Evolutionary conservation across 805 yeast genomes (phyloP).

Genomic region (Candida nonsorbophila): DNA sequence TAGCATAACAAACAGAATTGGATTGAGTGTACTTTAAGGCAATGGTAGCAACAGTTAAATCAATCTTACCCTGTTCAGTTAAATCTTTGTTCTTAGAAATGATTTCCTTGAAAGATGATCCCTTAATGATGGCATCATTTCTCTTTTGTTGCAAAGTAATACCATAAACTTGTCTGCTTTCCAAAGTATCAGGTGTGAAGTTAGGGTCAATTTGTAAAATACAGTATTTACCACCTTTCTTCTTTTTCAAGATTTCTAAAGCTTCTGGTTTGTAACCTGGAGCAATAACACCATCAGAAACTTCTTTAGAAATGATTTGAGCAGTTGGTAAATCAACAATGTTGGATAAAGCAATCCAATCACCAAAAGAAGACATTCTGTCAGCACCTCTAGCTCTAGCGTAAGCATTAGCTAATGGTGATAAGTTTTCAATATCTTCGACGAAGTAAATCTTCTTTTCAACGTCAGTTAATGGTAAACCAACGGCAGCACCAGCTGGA

Average conservation of each 20-base stretch:
- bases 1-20: slow-evolving; percentile 97
- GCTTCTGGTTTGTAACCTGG: slow-evolving; percentile 96
- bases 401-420: slow-evolving; percentile 96
- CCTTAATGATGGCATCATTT: slow-evolving; percentile 93
- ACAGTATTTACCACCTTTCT: slow-evolving; percentile 97
- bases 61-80: slow-evolving; percentile 89
- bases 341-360: slow-evolving; percentile 94
- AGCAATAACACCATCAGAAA: slow-evolving; percentile 97
- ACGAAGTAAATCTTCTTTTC: slow-evolving; percentile 97
- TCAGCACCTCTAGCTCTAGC: slow-evolving; percentile 99
- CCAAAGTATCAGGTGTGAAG: slow-evolving; percentile 73
- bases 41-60: slow-evolving; percentile 94
- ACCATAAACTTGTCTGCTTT: slow-evolving; percentile 95
- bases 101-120: slow-evolving; percentile 85
- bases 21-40: slow-evolving; percentile 97
- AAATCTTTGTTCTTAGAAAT: slow-evolving; percentile 81
- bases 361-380: slow-evolving; percentile 99
- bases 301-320: slow-evolving; percentile 94
- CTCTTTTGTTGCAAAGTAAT: slow-evolving; percentile 93
- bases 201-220: slow-evolving; percentile 94
- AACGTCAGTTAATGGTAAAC: slow-evolving; percentile 82
- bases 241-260: slow-evolving; percentile 77
- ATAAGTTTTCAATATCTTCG: slow-evolving; percentile 86
- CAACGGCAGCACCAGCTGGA: slow-evolving; percentile 99
- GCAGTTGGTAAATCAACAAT: slow-evolving; percentile 96